Conservation (phyloP, 805 yeast genomes). For the Candida piceae region DNA sequence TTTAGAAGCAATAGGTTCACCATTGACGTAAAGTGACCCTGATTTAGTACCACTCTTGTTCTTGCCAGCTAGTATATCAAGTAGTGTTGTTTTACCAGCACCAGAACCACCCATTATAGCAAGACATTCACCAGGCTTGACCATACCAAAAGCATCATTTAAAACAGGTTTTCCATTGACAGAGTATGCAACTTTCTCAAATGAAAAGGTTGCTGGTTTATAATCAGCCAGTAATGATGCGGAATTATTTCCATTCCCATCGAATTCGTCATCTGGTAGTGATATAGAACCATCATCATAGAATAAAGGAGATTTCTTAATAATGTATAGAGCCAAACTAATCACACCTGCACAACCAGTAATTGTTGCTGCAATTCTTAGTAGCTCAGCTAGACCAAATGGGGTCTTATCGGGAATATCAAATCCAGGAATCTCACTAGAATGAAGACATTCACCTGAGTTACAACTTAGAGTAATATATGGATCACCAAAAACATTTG, state of each 20-base stretch:
- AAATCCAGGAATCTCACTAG: slow-evolving; percentile 90
- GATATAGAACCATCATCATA: slow-evolving; percentile 22
- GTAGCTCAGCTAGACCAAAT: slow-evolving; percentile 41
- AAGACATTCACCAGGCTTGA: slow-evolving; percentile 79
- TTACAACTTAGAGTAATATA: slow-evolving; percentile 74
- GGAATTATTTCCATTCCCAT: slow-evolving; percentile 32
- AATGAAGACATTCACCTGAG: slow-evolving; percentile 90
- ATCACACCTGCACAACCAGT: slow-evolving; percentile 38
- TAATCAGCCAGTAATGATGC: slow-evolving; percentile 41
- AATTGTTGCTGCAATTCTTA: slow-evolving; percentile 41
- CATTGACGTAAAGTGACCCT: slow-evolving; percentile 77
- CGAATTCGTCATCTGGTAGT: slow-evolving; percentile 24
- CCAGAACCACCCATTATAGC: slow-evolving; percentile 99
- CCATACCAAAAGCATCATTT: slow-evolving; percentile 64
- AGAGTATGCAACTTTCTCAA: slow-evolving; percentile 63
- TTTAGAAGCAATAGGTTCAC: slow-evolving; percentile 36
- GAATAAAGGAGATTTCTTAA: slow-evolving; percentile 61
- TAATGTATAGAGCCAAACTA: slow-evolving; percentile 40
- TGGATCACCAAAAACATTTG: slow-evolving; percentile 93
- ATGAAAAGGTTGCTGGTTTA: slow-evolving; percentile 68
- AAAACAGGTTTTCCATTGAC: slow-evolving; percentile 53
- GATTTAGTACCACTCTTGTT: slow-evolving; percentile 65
- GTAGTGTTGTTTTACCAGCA: slow-evolving; percentile 92
- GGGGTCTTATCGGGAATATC: slow-evolving; percentile 52
- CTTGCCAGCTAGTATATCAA: slow-evolving; percentile 88